A percentile compares a stretch with the other conserved stretches of the same genome.
phyloP scores from a whole-genome alignment of 192 early-diverging fungal species.

The Backusella parvicylindrica region DNA sequence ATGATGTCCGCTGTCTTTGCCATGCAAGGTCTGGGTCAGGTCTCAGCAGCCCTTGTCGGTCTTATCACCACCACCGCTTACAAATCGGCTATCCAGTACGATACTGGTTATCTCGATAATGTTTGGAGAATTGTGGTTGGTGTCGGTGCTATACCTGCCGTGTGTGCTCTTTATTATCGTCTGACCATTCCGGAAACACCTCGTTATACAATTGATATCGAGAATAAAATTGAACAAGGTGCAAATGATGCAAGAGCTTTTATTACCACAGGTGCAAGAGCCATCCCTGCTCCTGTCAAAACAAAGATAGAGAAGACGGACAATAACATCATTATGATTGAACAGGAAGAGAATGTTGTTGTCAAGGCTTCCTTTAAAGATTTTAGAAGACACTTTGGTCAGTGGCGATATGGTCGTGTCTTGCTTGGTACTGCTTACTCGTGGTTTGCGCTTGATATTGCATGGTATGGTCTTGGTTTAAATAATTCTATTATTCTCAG shows the following conservation, averaged over 20 bases:
- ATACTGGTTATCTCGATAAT: conserved; percentile 66
- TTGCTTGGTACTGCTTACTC: conserved; percentile 72
- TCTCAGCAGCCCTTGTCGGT: conserved; percentile 74
- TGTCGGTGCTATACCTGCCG: conserved; percentile 78
- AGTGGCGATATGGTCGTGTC: conserved; percentile 78
- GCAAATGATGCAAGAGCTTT: conserved; percentile 40
- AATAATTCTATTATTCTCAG: conserved; percentile 74
- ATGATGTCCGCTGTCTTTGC: conserved; percentile 91
- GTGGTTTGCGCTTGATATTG: conserved; percentile 79
- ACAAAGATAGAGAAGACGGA: not conserved
- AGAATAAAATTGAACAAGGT: conserved; percentile 65
- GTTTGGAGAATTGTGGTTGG: conserved; percentile 94
- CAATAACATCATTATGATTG: conserved; percentile 17
- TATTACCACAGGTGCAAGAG: conserved; percentile 27
- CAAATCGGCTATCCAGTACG: conserved; percentile 60
- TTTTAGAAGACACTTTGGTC: conserved; percentile 66
- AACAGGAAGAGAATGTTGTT: conserved; percentile 13
- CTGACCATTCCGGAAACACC: conserved; percentile 94
- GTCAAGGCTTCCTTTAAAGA: conserved; percentile 45
- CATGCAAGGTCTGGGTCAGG: conserved; percentile 90
- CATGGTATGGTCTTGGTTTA: conserved; percentile 81
- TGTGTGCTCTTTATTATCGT: conserved; percentile 87
- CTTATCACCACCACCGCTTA: conserved; percentile 69
- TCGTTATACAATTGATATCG: conserved; percentile 74
- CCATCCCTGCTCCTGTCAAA: not conserved